phyloP scores from a whole-genome alignment of 2,329 filamentous ascomycete genomes.

The Fusarium kyushuense region DNA sequence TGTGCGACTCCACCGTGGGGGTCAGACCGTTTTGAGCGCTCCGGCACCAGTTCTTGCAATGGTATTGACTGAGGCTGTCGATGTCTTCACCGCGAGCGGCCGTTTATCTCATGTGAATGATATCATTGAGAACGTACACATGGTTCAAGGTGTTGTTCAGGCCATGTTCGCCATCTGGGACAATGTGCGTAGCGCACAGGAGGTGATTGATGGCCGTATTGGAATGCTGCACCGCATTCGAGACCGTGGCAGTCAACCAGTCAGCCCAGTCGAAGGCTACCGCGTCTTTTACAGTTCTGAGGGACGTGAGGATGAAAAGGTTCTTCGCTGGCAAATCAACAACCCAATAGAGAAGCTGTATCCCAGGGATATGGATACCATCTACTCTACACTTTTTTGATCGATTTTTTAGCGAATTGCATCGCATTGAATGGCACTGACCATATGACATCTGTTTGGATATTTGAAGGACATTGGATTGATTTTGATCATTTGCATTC shows the following conservation, averaged over 20 bases:
- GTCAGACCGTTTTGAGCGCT: constrained; percentile 53
- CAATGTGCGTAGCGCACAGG: constrained; percentile 64
- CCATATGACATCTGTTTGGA: constrained; percentile 12
- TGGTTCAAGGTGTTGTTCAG: constrained; percentile 66
- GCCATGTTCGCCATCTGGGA: constrained; percentile 71
- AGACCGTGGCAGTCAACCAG: constrained; percentile 48
- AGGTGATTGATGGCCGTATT: constrained; percentile 58
- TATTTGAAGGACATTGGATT: constrained; percentile 1
- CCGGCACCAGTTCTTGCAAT: constrained; percentile 73
- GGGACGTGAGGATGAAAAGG: constrained; percentile 46
- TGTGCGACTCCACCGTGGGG: constrained; percentile 52
- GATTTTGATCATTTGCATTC: constrained; percentile 21
- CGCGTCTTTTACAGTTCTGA: constrained; percentile 48
- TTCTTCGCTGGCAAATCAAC: constrained; percentile 53
- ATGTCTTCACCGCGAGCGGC: constrained; percentile 73
- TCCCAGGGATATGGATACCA: constrained; percentile 55
- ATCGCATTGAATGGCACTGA: not conserved
- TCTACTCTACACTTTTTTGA: constrained; percentile 51
- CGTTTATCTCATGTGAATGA: constrained; percentile 62
- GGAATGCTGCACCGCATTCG: constrained; percentile 52
- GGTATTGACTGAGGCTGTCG: constrained; percentile 71
- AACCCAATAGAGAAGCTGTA: constrained; percentile 53
- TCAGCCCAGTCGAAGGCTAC: constrained; percentile 49
- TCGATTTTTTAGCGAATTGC: constrained; percentile 4
- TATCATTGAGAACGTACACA: constrained; percentile 65